Conservation (phyloP, 1,139 yeast genomes). For the Geotrichum cucujoidarum region DNA sequence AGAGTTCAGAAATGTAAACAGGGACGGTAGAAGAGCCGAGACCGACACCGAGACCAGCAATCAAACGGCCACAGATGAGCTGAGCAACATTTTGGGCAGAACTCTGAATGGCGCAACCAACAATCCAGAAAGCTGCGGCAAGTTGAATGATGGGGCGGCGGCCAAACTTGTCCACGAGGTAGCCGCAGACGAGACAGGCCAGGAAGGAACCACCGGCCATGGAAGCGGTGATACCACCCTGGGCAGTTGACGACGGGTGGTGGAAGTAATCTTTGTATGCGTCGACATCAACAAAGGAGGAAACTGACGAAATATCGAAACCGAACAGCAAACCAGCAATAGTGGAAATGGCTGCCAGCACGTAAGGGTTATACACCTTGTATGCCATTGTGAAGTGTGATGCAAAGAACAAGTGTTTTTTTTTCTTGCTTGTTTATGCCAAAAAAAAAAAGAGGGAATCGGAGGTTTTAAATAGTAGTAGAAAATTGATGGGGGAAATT, state of each 20-base stretch:
- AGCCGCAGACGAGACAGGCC: conserved; percentile 37
- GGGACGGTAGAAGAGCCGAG: conserved; percentile 67
- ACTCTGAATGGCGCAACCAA: conserved; percentile 81
- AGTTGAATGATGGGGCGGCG: conserved; percentile 70
- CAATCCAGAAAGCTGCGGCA: conserved; percentile 69
- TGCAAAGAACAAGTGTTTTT: neutral
- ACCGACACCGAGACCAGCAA: conserved; percentile 68
- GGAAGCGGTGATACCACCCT: conserved; percentile 91
- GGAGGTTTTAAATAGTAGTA: too few relatives aligned
- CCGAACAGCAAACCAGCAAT: conserved; percentile 96
- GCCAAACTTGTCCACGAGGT: conserved; percentile 65
- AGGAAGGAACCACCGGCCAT: conserved; percentile 85
- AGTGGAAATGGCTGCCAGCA: conserved; percentile 52
- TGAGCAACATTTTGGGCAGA: conserved; percentile 74
- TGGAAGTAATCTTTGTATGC: conserved; percentile 44
- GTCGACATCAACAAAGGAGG: conserved; percentile 73
- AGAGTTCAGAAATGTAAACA: conserved; percentile 67
- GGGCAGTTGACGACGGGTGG: conserved; percentile 44
- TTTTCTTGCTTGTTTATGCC: neutral
- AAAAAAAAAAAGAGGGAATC: neutral
- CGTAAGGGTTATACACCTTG: conserved; percentile 37
- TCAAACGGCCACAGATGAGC: conserved; percentile 54
- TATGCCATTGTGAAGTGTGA: conserved; percentile 16
- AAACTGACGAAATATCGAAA: conserved; percentile 87
- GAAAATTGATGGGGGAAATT: too few relatives aligned